Evolutionary conservation across 2,329 filamentous ascomycete species (phyloP), one percentile per base, ranked within the genome.

Genomic region (Biscogniauxia sp.): DNA sequence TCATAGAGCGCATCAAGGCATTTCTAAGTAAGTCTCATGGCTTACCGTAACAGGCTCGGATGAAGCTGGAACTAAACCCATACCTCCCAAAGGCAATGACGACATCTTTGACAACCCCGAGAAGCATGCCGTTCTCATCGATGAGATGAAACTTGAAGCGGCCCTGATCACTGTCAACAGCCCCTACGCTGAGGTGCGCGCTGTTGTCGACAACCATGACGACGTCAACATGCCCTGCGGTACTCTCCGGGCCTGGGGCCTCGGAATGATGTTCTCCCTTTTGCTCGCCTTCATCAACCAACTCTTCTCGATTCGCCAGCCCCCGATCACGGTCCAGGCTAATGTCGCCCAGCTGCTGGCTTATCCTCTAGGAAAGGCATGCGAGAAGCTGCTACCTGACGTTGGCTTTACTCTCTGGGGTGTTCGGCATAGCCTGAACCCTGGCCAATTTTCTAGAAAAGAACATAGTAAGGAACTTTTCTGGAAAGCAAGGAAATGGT

Each of bases 331-430:
- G 17, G 81, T 87, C 67, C 78, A 80, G 64, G 76, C 81, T 55
- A 83, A 84, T 56, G 82, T 87, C 8, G 82, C 83, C 19, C 83
- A 86, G 74, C 72, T 87, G 51, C 74, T 86, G 5, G 81, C 82
- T 2, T 87, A 82, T 56, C 84, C 84, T 1, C 62, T 85, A 11
- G 84, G 84, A 58, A 81, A 81, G 60, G 74, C 77, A 19, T 78
- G 77, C 70, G 83, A 84, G 63, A 78, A 74, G 55, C 73, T 77
- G 64, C 73, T 87, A 51, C 84, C 84, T 0, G 80, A 84, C 63
- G 74, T 69, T 53, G 79, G 80, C 37, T 77, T 87, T 65, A 81
- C 74, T 1, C 66, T 82, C 17, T 81, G 73, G 63, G 76, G 75
- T 4, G 62, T 64, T 3, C 66, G 69, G 19, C 74, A 75, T 64